These are phyloP conservation scores for Ogataea pignaliae DNA, from an alignment of 805 yeast species.

Conservation along the genomic window DNA sequence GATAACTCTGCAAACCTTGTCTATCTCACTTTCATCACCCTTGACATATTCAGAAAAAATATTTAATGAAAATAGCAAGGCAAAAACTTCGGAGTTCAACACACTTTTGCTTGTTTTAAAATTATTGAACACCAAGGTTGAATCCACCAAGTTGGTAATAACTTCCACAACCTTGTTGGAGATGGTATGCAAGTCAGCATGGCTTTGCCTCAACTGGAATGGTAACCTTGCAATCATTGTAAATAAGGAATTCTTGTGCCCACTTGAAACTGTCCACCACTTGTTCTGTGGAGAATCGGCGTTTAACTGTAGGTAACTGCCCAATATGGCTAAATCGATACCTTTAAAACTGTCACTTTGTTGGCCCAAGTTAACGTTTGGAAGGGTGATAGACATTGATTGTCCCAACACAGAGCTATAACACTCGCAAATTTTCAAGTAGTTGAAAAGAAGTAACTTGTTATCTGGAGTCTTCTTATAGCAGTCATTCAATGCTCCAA, in stretches of 20 bases:
- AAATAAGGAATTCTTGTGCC: constrained; percentile 53
- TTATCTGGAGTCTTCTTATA: constrained; percentile 33
- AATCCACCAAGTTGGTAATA: constrained; percentile 42
- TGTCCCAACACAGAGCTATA: constrained; percentile 20
- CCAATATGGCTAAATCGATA: constrained; percentile 54
- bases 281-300: constrained; percentile 44
- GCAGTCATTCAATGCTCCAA: constrained; percentile 40
- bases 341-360: constrained; percentile 34
- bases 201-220: constrained; percentile 15
- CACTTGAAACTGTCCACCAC: constrained; percentile 68
- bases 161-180: constrained; percentile 44
- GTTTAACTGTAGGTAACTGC: constrained; percentile 58
- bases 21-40: constrained; percentile 12
- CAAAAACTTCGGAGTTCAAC: constrained; percentile 49
- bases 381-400: constrained; percentile 15
- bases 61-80: constrained; percentile 47
- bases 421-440: constrained; percentile 35
- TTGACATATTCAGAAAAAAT: constrained; percentile 12
- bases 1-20: constrained; percentile 53
- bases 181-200: constrained; percentile 7
- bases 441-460: constrained; percentile 44
- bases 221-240: constrained; percentile 58
- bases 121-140: constrained; percentile 51
- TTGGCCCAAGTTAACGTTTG: constrained; percentile 24
- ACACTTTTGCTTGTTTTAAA: constrained; percentile 26